Evolutionary conservation across 345 rosid species (phyloP), one percentile per base, ranked within the genome.

Genomic region (Citrus maxima): DNA sequence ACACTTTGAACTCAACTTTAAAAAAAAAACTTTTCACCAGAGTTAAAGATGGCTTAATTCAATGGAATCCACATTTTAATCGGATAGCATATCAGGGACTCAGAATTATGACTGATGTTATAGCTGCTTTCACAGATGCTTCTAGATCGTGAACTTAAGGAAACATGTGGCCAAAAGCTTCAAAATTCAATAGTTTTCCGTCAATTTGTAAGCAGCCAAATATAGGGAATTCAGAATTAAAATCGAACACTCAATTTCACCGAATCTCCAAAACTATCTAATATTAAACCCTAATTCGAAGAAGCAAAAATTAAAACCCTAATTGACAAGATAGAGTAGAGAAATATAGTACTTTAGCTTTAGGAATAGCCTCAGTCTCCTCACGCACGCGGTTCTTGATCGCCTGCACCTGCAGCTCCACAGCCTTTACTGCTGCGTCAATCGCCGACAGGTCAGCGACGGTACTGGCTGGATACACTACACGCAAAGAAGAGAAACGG

Each of bases 381-480:
- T 95, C 98, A 4, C 87, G 90, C 76, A 92, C 74, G 0, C 94
- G 93, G 72, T 83, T 90, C 80, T 92, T 93, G 78, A 95, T 93
- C 25, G 93, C 88, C 73, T 91, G 91, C 2, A 89, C 88, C 77
- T 94, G 99, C 76, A 87, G 86, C 92, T 94, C 97, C 94, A 91
- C 89, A 9, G 95, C 89, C 83, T 87, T 91, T 84, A 95, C 70
- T 51, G 97, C 82, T 1, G 91, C 72, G 32, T 91, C 98, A 7
- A 96, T 82, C 56, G 93, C 94, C 67, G 89, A 85, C 72, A 93
- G 80, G 82, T 93, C 97, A 3, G 93, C 61, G 62, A 92, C 75
- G 80, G 84, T 91, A 75, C 91, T 92, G 70, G 87, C 93, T 42
- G 97, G 93, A 80, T 89, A 92, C 99, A 93, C 98, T 95, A 87